Evolutionary conservation across 1,284 basidiomycete genomes (phyloP).

Genomic region (Cryptococcus hybrid): DNA sequence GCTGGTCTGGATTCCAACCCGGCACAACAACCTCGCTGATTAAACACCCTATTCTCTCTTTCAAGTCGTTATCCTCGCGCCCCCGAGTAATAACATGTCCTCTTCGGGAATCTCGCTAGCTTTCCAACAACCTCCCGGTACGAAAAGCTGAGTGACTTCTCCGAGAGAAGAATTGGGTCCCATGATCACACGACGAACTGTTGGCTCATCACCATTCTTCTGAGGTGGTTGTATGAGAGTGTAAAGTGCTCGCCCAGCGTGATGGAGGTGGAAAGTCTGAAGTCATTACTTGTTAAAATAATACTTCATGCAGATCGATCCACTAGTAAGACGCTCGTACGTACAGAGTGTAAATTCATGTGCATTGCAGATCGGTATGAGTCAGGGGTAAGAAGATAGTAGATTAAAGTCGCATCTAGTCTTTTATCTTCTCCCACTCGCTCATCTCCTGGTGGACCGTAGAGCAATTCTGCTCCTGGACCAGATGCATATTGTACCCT

Average conservation of each 20-base stretch:
- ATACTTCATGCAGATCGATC: no score
- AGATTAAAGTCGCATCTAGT: slow-evolving; percentile 35
- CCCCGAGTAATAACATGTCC: slow-evolving; percentile 25
- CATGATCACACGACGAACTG: slow-evolving; percentile 35
- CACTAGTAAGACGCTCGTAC: neutral
- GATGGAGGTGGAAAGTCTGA: slow-evolving; percentile 42
- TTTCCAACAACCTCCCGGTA: slow-evolving; percentile 49
- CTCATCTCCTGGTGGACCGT: neutral
- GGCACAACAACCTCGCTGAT: slow-evolving; percentile 46
- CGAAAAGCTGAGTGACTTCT: slow-evolving; percentile 42
- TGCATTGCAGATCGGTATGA: slow-evolving; percentile 40
- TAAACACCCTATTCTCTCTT: slow-evolving; percentile 37
- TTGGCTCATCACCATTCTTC: slow-evolving; percentile 9
- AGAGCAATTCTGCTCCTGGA: slow-evolving; percentile 13
- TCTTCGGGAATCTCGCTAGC: slow-evolving; percentile 41
- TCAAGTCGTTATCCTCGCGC: slow-evolving; percentile 7
- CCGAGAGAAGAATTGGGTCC: slow-evolving; percentile 29
- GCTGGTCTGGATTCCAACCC: slow-evolving; percentile 39
- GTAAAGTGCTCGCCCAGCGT: slow-evolving; percentile 41
- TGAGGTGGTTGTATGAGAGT: slow-evolving; percentile 38
- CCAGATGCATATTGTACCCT: slow-evolving; percentile 19
- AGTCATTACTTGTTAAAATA: no score
- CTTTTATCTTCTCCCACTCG: slow-evolving; percentile 1
- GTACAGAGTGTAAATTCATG: slow-evolving; percentile 40
- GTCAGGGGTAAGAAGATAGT: slow-evolving; percentile 39